phyloP scores from a whole-genome alignment of 2,329 filamentous ascomycete genomes.

The Cladorrhinum sp. region DNA sequence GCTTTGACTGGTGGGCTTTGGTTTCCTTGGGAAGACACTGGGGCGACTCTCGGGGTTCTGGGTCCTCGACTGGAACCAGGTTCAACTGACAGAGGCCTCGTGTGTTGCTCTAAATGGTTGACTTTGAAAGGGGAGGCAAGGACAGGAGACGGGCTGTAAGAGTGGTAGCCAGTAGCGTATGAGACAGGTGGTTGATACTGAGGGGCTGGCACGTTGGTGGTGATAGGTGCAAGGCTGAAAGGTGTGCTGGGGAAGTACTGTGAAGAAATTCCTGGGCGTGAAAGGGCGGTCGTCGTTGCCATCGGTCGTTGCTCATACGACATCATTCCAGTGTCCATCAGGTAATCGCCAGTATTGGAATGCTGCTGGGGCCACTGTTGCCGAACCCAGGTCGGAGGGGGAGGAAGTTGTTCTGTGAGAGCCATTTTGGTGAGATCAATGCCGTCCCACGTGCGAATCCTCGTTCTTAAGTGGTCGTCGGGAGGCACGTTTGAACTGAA shows the following conservation, averaged over 20 bases:
- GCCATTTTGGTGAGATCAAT: slow-evolving; percentile 39
- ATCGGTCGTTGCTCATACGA: slow-evolving; percentile 45
- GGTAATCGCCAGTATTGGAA: slow-evolving; percentile 39
- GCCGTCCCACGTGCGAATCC: not conserved
- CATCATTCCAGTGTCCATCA: slow-evolving; percentile 49
- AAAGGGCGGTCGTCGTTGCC: slow-evolving; percentile 35
- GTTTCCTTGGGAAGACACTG: slow-evolving; percentile 34
- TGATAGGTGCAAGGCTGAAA: slow-evolving; percentile 44
- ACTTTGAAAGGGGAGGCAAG: slow-evolving; percentile 30
- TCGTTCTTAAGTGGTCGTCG: not conserved
- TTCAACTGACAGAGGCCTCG: slow-evolving; percentile 32
- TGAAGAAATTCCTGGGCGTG: slow-evolving; percentile 43
- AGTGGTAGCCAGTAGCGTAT: slow-evolving; percentile 42
- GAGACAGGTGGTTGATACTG: slow-evolving; percentile 41
- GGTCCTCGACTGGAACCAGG: slow-evolving; percentile 28
- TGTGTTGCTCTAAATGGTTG: slow-evolving; percentile 30
- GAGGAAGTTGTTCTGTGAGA: slow-evolving; percentile 40
- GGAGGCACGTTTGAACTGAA: no score
- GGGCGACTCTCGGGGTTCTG: slow-evolving; percentile 18
- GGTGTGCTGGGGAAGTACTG: slow-evolving; percentile 46
- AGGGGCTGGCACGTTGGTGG: slow-evolving; percentile 39
- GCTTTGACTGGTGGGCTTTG: slow-evolving; percentile 36
- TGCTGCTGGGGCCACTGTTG: slow-evolving; percentile 52
- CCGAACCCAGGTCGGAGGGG: slow-evolving; percentile 43
- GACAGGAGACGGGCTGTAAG: slow-evolving; percentile 37